phyloP scores from a whole-genome alignment of 768 basidiomycete genomes.

The Kwoniella sp. region DNA sequence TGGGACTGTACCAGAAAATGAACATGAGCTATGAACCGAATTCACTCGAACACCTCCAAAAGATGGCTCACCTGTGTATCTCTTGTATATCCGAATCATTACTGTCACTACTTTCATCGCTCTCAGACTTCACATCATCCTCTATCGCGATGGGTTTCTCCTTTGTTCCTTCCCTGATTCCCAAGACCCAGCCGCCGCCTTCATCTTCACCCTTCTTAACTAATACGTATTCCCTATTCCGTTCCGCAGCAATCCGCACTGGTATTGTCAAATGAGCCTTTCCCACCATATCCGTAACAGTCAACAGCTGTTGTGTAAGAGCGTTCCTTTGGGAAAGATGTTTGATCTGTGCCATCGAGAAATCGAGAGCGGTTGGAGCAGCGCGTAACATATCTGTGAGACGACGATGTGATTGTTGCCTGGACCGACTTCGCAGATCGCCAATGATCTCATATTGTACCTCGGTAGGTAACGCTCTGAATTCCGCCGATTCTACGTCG shows the following conservation, averaged over 20 bases:
- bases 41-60: neutral
- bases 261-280: slow-evolving; percentile 82
- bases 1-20: neutral
- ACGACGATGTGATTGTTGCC: slow-evolving; percentile 89
- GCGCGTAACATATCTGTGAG: slow-evolving; percentile 84
- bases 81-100: slow-evolving; percentile 35
- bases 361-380: slow-evolving; percentile 83
- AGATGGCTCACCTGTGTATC: slow-evolving; percentile 18
- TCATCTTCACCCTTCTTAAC: slow-evolving; percentile 80
- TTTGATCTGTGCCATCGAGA: slow-evolving; percentile 93
- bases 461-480: slow-evolving; percentile 89
- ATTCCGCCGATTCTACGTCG: slow-evolving; percentile 84
- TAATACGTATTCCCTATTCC: slow-evolving; percentile 92
- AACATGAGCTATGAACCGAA: neutral
- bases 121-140: slow-evolving; percentile 54
- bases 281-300: slow-evolving; percentile 89
- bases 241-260: slow-evolving; percentile 88
- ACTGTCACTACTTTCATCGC: slow-evolving; percentile 55
- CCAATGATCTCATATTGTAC: slow-evolving; percentile 98
- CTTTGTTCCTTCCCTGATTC: slow-evolving; percentile 81
- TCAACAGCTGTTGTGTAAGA: slow-evolving; percentile 87
- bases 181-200: slow-evolving; percentile 91
- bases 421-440: slow-evolving; percentile 87
- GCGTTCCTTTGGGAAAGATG: slow-evolving; percentile 84
- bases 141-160: slow-evolving; percentile 86